Conservation (phyloP, 2,329 filamentous ascomycete genomes). For the Diaporthe amygdali region DNA sequence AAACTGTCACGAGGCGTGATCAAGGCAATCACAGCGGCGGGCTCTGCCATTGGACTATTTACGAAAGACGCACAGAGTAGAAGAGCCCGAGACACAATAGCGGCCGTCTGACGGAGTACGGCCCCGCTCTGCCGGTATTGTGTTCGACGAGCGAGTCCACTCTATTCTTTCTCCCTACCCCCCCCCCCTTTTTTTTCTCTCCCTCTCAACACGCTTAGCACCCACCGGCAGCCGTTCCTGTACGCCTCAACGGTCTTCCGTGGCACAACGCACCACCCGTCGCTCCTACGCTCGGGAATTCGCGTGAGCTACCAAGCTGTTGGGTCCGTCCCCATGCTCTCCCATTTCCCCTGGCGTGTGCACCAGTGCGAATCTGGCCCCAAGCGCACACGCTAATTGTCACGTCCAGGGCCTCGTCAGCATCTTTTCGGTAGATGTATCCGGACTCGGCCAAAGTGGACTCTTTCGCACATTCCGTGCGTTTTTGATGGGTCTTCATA, state of each 20-base stretch:
- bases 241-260: constrained; percentile 17
- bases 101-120: constrained; percentile 8
- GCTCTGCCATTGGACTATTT: neutral
- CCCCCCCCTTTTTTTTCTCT: neutral
- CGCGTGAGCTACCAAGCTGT: constrained; percentile 15
- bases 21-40: neutral
- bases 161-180: neutral
- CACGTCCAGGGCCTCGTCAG: neutral
- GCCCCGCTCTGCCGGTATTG: constrained; percentile 10
- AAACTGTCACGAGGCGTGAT: neutral
- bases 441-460: neutral
- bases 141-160: neutral
- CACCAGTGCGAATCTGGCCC: neutral
- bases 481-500: neutral
- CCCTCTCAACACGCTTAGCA: neutral
- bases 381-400: neutral
- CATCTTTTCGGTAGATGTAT: neutral
- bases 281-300: constrained; percentile 5
- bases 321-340: constrained; percentile 6
- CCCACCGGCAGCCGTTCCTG: neutral
- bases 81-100: constrained; percentile 6
- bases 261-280: constrained; percentile 11
- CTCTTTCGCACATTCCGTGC: neutral
- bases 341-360: neutral
- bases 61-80: neutral